Evolutionary conservation across 768 basidiomycete genomes (phyloP).

Genomic region (Basidioascus undulatus): DNA sequence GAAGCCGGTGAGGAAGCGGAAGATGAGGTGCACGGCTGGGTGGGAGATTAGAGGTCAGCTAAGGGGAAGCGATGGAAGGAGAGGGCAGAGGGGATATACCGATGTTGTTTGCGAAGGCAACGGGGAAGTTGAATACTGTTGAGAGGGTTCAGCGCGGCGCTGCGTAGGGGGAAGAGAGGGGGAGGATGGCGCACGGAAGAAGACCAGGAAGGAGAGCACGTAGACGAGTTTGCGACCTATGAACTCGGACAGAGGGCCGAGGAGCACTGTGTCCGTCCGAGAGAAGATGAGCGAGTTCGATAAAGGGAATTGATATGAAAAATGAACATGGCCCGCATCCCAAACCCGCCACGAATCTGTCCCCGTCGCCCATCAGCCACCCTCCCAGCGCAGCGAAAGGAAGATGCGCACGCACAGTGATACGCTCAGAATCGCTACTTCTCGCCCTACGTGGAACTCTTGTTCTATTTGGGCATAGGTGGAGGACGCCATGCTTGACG

Average conservation of each 20-base stretch:
- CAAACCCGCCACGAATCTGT: conserved; percentile 14
- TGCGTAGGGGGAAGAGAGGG: neutral
- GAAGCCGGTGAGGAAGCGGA: conserved; percentile 33
- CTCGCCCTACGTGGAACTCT: conserved; percentile 29
- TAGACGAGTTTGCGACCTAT: conserved; percentile 45
- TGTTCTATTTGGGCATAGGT: conserved; percentile 35
- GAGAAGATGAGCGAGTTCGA: neutral
- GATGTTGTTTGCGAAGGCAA: conserved; percentile 45
- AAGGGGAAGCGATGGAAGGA: neutral
- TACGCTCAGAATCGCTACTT: conserved; percentile 28
- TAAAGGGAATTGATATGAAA: conserved; percentile 15
- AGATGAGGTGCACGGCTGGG: conserved; percentile 35
- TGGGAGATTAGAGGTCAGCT: conserved; percentile 3
- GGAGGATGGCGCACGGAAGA: conserved; percentile 21
- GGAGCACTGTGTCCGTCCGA: conserved; percentile 15
- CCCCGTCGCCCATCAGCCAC: conserved; percentile 2
- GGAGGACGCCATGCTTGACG: conserved; percentile 22
- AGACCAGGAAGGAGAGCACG: conserved; percentile 31
- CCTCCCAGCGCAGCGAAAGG: conserved; percentile 14
- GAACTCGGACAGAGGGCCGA: conserved; percentile 25
- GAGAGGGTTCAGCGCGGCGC: neutral
- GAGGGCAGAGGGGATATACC: conserved; percentile 20
- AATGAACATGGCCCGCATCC: conserved; percentile 19
- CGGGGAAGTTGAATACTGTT: conserved; percentile 34
- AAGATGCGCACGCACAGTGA: conserved; percentile 29